Conservation (phyloP, 164 flowering plant genomes). For the Dillenia turbinata region DNA sequence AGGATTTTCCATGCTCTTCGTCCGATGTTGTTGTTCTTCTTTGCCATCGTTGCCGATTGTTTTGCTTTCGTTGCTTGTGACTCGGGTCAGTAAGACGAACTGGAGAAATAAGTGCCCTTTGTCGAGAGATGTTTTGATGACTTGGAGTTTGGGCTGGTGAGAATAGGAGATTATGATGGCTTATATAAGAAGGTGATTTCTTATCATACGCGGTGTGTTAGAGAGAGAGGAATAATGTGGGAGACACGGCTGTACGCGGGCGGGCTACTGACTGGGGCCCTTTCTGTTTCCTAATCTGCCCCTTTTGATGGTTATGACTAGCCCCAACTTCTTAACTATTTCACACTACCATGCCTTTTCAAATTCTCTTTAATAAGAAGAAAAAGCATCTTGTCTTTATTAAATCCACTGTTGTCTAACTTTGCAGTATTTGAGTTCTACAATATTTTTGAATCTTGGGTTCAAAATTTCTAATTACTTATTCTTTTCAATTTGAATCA, state of each 20-base stretch:
- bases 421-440: no score
- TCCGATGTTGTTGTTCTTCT: conserved; percentile 20
- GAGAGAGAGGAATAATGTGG: conserved; percentile 12
- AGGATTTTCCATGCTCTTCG: conserved; percentile 65
- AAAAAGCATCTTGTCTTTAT: no score
- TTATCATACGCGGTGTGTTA: not conserved
- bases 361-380: no score
- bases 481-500: no score
- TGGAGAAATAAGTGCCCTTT: not conserved
- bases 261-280: not conserved
- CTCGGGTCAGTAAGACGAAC: not conserved
- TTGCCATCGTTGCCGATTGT: conserved; percentile 24
- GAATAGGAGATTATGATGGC: conserved; percentile 1
- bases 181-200: not conserved
- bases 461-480: no score
- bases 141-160: not conserved
- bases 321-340: no score
- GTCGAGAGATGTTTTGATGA: not conserved
- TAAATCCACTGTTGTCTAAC: no score
- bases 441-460: no score
- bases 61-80: not conserved
- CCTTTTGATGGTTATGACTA: not conserved
- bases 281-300: conserved; percentile 12
- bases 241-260: conserved; percentile 22
- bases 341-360: no score